Evolutionary conservation across 2,329 filamentous ascomycete genomes (phyloP).

Genomic region (Penicillium oxalicum): DNA sequence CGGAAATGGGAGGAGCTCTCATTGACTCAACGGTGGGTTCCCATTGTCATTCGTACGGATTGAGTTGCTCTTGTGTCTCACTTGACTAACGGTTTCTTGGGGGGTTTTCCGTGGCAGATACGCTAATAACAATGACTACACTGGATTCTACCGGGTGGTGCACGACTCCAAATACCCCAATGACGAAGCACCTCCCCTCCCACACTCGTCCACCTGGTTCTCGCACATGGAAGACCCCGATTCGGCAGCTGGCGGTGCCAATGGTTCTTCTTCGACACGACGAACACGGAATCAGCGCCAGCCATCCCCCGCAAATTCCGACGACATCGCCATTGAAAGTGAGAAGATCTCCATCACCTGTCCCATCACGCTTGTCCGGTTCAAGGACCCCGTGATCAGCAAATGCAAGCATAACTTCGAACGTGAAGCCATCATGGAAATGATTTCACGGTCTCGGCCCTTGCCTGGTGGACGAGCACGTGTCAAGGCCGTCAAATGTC

Average conservation of each 20-base stretch:
- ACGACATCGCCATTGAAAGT: conserved; percentile 43
- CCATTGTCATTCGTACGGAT: conserved; percentile 19
- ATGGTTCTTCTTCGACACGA: conserved; percentile 5
- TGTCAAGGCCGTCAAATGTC: conserved; percentile 33
- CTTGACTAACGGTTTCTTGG: too few species aligned
- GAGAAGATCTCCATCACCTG: conserved; percentile 44
- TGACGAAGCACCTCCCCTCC: conserved; percentile 49
- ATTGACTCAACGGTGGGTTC: conserved; percentile 38
- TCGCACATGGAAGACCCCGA: conserved; percentile 40
- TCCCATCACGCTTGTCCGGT: conserved; percentile 43
- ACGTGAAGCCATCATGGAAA: conserved; percentile 39
- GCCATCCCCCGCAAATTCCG: conserved; percentile 28
- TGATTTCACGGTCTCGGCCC: conserved; percentile 33
- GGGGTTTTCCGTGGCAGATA: conserved; percentile 43
- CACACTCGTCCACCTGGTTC: conserved; percentile 59
- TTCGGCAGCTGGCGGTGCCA: conserved; percentile 1
- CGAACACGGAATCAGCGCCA: conserved; percentile 18
- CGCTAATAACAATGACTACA: conserved; percentile 55
- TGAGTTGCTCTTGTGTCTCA: conserved; percentile 4
- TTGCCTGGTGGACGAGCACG: conserved; percentile 17
- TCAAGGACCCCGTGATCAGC: conserved; percentile 44
- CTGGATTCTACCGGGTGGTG: conserved; percentile 55
- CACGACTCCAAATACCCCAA: conserved; percentile 55
- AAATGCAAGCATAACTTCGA: conserved; percentile 49
- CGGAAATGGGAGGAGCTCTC: conserved; percentile 34